Evolutionary conservation across 257 asterid genomes (phyloP), one percentile per base, ranked within the genome.

Genomic region (Linaria vulgaris): DNA sequence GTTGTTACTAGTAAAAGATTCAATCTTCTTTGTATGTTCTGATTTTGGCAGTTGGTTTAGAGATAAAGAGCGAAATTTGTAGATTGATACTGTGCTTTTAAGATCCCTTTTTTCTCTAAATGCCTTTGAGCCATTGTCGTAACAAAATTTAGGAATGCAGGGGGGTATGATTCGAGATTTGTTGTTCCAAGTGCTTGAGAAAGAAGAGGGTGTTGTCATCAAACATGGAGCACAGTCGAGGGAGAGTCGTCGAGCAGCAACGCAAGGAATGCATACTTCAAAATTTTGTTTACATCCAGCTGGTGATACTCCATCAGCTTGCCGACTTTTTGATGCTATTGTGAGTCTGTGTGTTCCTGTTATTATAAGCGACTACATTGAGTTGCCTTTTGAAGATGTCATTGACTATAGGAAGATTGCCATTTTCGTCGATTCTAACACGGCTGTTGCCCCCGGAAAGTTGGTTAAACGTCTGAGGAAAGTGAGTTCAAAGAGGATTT

Each of bases 241-340:
- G 77, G 99, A 89, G 82, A 85, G 96, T 71, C 90, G 97, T 12
- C 95, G 99, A 58, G 80, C 77, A 59, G 97, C 99, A 72, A 46
- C 95, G 38, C 90, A 69, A 55, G 99, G 97, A 59, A 94, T 94
- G 99, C 99, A 94, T 66, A 77, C 88, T 1, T 90, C 97, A 41
- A 90, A 68, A 66, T 90, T 90, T 76, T 94, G 99, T 66, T 74
- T 94, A 65, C 99, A 94, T 80, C 99, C 99, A 31, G 99, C 99
- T 69, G 99, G 99, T n/a, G 99, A 94, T 78, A 89, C 99, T 75
- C 99, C 97, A 72, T 94, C 97, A 61, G 97, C 99, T 74, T 94
- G 99, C 69, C 81, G 99, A 58, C 95, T 94, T 60, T 94, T 90
- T 81, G 97, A 94, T 75, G 97, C 99, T 59, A 85, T 94, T 45